Evolutionary conservation across 805 yeast species (phyloP).

Genomic region (Saccharomycopsis sp.): DNA sequence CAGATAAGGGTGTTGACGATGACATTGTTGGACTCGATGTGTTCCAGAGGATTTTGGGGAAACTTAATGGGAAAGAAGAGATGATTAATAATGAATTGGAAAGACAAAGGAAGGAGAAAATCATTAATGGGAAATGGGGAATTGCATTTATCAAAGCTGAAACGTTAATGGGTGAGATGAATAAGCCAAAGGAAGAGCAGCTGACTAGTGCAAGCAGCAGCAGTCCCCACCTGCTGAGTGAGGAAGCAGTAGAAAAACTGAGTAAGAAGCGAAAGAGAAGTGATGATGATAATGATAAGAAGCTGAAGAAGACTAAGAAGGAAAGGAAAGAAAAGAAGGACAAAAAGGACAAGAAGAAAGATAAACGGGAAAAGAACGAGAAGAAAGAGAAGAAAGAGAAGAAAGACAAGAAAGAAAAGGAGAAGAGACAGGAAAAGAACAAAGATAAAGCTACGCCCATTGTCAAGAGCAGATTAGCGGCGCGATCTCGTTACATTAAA

Average conservation of each 20-base stretch:
- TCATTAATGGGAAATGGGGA: slow-evolving; percentile 84
- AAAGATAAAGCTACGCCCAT: slow-evolving; percentile 27
- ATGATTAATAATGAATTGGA: slow-evolving; percentile 59
- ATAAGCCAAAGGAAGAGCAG: slow-evolving; percentile 29
- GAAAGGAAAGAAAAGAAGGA: slow-evolving; percentile 21
- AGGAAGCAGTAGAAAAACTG: slow-evolving; percentile 25
- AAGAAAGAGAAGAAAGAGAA: slow-evolving; percentile 29
- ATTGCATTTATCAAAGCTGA: slow-evolving; percentile 84
- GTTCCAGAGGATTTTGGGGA: slow-evolving; percentile 83
- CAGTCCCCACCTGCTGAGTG: slow-evolving; percentile 27
- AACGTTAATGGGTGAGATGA: slow-evolving; percentile 77
- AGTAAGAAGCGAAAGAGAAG: slow-evolving; percentile 23
- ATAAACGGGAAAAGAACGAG: slow-evolving; percentile 17
- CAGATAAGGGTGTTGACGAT: slow-evolving; percentile 66
- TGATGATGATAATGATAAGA: slow-evolving; percentile 24
- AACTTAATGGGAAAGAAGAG: slow-evolving; percentile 80
- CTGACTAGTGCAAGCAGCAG: slow-evolving; percentile 28
- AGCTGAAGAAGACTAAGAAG: slow-evolving; percentile 20
- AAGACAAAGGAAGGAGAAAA: slow-evolving; percentile 56
- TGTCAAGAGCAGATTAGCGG: slow-evolving; percentile 54
- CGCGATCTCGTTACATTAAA: slow-evolving; percentile 79
- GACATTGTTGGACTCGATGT: slow-evolving; percentile 90
- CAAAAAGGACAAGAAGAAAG: slow-evolving; percentile 26
- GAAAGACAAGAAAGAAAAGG: slow-evolving; percentile 27
- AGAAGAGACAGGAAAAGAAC: slow-evolving; percentile 26